A percentile compares a stretch with the other conserved stretches of the same genome.
Conservation (phyloP, 1,284 basidiomycete species). For the Lentinula novae-zelandiae region DNA sequence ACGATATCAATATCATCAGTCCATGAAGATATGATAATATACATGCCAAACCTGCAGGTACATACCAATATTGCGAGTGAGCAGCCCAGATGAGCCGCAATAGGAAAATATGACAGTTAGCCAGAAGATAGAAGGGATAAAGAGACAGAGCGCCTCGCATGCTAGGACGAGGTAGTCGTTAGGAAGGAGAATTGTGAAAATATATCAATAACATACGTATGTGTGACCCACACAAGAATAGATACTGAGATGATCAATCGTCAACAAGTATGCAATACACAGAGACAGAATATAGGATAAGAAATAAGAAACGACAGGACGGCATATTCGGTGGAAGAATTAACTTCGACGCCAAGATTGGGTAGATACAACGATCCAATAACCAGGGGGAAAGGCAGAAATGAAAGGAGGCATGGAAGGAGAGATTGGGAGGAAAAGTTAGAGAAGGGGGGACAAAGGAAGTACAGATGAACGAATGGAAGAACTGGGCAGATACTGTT, state of each 20-base stretch:
- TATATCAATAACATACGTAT: background rate
- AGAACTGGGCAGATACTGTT: background rate
- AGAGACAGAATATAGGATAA: background rate
- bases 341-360: background rate
- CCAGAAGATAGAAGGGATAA: background rate
- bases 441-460: background rate
- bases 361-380: background rate
- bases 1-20: too few species aligned
- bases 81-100: background rate
- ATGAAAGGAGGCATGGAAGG: too few species aligned
- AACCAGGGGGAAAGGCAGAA: background rate
- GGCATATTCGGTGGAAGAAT: background rate
- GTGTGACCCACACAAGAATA: background rate
- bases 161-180: background rate
- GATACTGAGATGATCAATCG: background rate
- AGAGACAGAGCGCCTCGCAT: background rate
- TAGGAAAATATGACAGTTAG: background rate
- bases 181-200: background rate
- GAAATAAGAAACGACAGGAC: background rate
- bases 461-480: background rate
- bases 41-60: too few species aligned
- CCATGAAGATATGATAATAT: too few species aligned
- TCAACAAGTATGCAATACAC: background rate
- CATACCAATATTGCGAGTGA: background rate
- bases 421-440: too few species aligned